These are phyloP conservation scores for Fistulifera solaris DNA, from an alignment of 108 stramenopile species.

Conservation along the genomic window DNA sequence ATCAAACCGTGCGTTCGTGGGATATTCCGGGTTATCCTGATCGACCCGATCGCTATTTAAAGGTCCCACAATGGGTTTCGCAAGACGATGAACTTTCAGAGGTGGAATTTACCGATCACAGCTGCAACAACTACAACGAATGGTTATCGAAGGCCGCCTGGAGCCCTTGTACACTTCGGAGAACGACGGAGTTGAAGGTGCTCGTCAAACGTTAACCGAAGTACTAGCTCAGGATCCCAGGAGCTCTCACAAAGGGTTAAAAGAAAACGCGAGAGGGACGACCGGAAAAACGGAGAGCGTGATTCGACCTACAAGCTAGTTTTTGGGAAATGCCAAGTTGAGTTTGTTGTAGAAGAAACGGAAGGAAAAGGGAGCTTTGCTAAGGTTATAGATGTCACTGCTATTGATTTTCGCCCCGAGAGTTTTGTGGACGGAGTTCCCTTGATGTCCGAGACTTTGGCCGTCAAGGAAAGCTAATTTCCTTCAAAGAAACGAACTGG, in stretches of 20 bases:
- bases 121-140: slow-evolving; percentile 14
- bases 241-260: slow-evolving; percentile 54
- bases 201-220: slow-evolving; percentile 40
- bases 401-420: slow-evolving; percentile 17
- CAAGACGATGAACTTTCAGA: slow-evolving; percentile 43
- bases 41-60: not conserved
- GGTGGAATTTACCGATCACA: slow-evolving; percentile 39
- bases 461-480: not conserved
- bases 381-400: slow-evolving; percentile 14
- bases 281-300: slow-evolving; percentile 4
- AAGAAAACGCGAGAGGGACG: slow-evolving; percentile 48
- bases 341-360: slow-evolving; percentile 15
- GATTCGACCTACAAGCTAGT: slow-evolving; percentile 21
- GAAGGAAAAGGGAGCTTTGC: slow-evolving; percentile 5
- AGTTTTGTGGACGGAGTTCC: slow-evolving; percentile 33
- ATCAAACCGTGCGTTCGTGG: slow-evolving; percentile 88
- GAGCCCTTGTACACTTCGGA: slow-evolving; percentile 43
- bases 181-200: slow-evolving; percentile 33
- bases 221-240: slow-evolving; percentile 76
- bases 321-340: slow-evolving; percentile 25
- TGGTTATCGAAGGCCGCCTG: slow-evolving; percentile 28
- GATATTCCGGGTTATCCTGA: slow-evolving; percentile 54
- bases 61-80: slow-evolving; percentile 61
- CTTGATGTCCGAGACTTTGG: slow-evolving; percentile 2
- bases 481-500: slow-evolving; percentile 4